Percentiles rank a stretch among this genome's conserved stretches.
phyloP scores from a whole-genome alignment of 1,284 basidiomycete genomes.

The Trichosporon sp. region DNA sequence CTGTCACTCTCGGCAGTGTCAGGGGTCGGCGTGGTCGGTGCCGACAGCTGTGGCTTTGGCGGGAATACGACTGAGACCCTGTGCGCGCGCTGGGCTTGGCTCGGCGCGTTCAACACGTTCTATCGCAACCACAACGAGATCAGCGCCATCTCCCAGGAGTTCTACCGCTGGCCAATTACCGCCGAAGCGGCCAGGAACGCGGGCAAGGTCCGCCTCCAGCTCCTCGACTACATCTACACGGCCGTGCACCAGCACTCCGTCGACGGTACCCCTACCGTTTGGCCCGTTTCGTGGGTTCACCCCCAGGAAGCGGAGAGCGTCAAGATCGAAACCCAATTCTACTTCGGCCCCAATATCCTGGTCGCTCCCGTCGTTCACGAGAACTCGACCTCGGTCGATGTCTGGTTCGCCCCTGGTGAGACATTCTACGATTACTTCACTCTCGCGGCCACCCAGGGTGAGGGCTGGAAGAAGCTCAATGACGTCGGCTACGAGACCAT shows the following conservation, averaged over 20 bases:
- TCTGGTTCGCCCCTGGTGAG: conserved; percentile 50
- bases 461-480: conserved; percentile 25
- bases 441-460: conserved; percentile 53
- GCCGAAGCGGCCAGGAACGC: conserved; percentile 64
- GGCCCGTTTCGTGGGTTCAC: conserved; percentile 66
- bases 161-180: conserved; percentile 69
- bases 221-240: conserved; percentile 69
- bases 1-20: conserved; percentile 18
- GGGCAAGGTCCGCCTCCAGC: conserved; percentile 55
- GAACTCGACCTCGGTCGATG: conserved; percentile 55
- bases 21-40: conserved; percentile 59
- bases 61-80: conserved; percentile 73
- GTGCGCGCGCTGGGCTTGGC: conserved; percentile 63
- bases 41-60: conserved; percentile 59
- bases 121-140: conserved; percentile 43
- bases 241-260: conserved; percentile 59
- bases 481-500: conserved; percentile 56
- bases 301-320: conserved; percentile 66
- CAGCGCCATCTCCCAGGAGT: conserved; percentile 56
- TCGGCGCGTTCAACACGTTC: conserved; percentile 57
- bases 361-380: conserved; percentile 68
- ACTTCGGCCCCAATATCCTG: conserved; percentile 64
- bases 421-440: conserved; percentile 71
- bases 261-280: conserved; percentile 56
- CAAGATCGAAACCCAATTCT: conserved; percentile 62